phyloP scores from a whole-genome alignment of 2,329 filamentous ascomycete species.

The Colletotrichum spinosum region DNA sequence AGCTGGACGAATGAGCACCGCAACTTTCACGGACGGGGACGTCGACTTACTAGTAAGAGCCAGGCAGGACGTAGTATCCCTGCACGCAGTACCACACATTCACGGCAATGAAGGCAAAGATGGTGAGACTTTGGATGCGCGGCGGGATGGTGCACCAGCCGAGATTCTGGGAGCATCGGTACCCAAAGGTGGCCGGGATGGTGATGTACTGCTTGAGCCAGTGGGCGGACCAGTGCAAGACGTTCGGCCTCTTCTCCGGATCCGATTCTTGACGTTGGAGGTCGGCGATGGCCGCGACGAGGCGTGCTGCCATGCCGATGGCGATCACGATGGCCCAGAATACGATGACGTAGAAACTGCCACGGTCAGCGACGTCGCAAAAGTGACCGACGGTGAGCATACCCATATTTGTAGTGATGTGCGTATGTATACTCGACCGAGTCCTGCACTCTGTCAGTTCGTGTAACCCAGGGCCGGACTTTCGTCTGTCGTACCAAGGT shows the following conservation, averaged over 20 bases:
- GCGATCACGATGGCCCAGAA: constrained; percentile 56
- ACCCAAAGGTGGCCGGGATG: constrained; percentile 57
- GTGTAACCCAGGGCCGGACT: neutral
- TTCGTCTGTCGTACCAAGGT: constrained; percentile 47
- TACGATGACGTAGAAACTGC: constrained; percentile 48
- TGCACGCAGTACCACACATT: constrained; percentile 51
- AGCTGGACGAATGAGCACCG: constrained; percentile 43
- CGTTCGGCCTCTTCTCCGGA: constrained; percentile 22
- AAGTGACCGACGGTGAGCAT: constrained; percentile 19
- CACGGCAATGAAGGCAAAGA: constrained; percentile 51
- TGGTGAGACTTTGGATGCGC: constrained; percentile 54
- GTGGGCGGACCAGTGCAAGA: constrained; percentile 20
- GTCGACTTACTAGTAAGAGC: constrained; percentile 53
- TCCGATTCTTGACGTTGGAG: constrained; percentile 25
- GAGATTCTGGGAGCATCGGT: constrained; percentile 55
- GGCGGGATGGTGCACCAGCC: constrained; percentile 59
- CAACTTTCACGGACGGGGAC: neutral
- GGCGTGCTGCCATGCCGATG: constrained; percentile 49
- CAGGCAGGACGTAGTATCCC: constrained; percentile 51
- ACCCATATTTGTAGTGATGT: constrained; percentile 53
- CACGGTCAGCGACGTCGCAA: constrained; percentile 3
- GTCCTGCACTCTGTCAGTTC: constrained; percentile 41
- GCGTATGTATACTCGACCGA: constrained; percentile 48
- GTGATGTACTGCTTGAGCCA: constrained; percentile 50
- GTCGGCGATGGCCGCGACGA: constrained; percentile 33